Percentiles rank a stretch among this genome's conserved stretches.
Conservation (phyloP, 805 yeast species). For the Candida ovalis region DNA sequence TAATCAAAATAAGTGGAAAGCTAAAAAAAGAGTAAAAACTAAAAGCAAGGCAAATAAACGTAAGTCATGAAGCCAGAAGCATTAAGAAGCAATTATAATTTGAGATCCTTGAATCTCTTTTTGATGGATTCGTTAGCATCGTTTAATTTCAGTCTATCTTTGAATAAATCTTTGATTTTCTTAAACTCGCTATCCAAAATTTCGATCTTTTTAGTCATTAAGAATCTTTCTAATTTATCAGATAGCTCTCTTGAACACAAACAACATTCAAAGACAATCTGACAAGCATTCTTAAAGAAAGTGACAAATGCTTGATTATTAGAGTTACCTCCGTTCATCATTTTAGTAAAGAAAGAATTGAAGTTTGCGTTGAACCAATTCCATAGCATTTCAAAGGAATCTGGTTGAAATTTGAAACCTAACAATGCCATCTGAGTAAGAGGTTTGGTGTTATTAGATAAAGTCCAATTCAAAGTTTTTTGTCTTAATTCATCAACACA, state of each 20-base stretch:
- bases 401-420: constrained; percentile 44
- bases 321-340: constrained; percentile 38
- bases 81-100: not conserved
- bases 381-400: constrained; percentile 38
- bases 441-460: constrained; percentile 51
- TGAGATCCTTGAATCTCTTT: not conserved
- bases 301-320: constrained; percentile 35
- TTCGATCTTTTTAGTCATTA: constrained; percentile 20
- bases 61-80: not conserved
- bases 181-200: constrained; percentile 20
- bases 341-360: constrained; percentile 47
- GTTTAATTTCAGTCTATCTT: constrained; percentile 25
- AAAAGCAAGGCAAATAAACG: not conserved
- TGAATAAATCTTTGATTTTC: constrained; percentile 17
- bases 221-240: constrained; percentile 17
- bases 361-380: constrained; percentile 55
- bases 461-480: constrained; percentile 54
- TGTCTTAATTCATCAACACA: constrained; percentile 41
- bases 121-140: constrained; percentile 21
- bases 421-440: constrained; percentile 55
- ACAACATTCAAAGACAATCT: constrained; percentile 35
- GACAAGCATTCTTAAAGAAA: constrained; percentile 42
- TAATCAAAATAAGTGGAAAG: too few species aligned
- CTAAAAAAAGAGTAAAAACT: not conserved
- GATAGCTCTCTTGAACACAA: constrained; percentile 18